phyloP scores from a whole-genome alignment of 805 yeast species.

The Lachancea sp. region DNA sequence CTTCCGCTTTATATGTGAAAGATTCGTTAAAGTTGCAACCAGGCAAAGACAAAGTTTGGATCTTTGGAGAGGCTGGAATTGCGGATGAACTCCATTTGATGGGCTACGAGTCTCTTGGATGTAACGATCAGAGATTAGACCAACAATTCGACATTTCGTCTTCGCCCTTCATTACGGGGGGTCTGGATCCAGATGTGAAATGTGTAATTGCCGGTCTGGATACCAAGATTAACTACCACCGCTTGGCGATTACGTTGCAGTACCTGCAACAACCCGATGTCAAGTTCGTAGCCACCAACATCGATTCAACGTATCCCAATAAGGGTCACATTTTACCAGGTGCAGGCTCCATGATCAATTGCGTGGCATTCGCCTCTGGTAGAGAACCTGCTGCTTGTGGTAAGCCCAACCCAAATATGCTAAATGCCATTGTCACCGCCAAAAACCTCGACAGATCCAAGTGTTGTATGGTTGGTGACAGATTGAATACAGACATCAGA shows the following conservation, averaged over 20 bases:
- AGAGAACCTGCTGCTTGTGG: slow-evolving; percentile 88
- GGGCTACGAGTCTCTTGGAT: slow-evolving; percentile 79
- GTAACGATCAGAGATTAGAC: slow-evolving; percentile 58
- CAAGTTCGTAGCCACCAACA: slow-evolving; percentile 85
- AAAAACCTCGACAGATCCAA: slow-evolving; percentile 47
- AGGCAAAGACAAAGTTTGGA: slow-evolving; percentile 71
- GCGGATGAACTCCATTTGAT: slow-evolving; percentile 66
- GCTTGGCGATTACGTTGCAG: slow-evolving; percentile 74
- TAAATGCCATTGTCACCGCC: slow-evolving; percentile 76
- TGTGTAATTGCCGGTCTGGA: slow-evolving; percentile 90
- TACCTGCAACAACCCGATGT: slow-evolving; percentile 58
- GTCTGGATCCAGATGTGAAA: slow-evolving; percentile 68
- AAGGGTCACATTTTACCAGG: slow-evolving; percentile 86
- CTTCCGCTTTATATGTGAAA: slow-evolving; percentile 79
- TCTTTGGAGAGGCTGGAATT: slow-evolving; percentile 84
- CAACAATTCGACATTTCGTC: slow-evolving; percentile 51
- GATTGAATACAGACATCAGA: slow-evolving; percentile 89
- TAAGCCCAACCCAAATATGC: slow-evolving; percentile 84
- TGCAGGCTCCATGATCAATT: slow-evolving; percentile 85
- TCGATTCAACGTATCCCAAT: slow-evolving; percentile 90
- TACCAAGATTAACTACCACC: slow-evolving; percentile 68
- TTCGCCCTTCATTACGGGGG: slow-evolving; percentile 39
- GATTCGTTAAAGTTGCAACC: slow-evolving; percentile 70
- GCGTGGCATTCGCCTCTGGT: slow-evolving; percentile 68
- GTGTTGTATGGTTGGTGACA: slow-evolving; percentile 91